These are phyloP conservation scores for Candida berthetii DNA, from an alignment of 805 yeast genomes.

Conservation along the genomic window DNA sequence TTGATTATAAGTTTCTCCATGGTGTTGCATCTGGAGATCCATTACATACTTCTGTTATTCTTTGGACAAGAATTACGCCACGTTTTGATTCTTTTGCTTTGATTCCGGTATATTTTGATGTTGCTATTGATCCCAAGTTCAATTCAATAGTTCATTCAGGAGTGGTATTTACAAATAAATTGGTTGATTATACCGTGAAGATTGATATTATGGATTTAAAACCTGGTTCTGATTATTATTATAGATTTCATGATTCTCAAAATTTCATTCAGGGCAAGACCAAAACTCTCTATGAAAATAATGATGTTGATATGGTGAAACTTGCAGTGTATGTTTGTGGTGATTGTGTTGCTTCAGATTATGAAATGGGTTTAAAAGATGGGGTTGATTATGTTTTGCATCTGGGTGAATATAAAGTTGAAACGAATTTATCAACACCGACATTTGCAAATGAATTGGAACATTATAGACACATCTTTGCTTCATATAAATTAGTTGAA, in stretches of 20 bases:
- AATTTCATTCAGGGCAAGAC: background rate
- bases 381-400: background rate
- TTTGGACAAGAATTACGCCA: constrained; percentile 1
- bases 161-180: background rate
- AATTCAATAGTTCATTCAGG: background rate
- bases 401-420: background rate
- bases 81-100: background rate
- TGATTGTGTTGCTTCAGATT: background rate
- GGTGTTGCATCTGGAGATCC: constrained; percentile 3
- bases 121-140: background rate
- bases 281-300: background rate
- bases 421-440: background rate
- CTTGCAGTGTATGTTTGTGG: background rate
- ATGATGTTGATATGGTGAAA: background rate
- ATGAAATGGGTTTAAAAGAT: background rate
- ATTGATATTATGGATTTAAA: background rate
- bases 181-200: constrained; percentile 1
- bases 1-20: background rate
- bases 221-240: background rate
- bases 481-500: background rate
- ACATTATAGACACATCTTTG: background rate
- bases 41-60: background rate
- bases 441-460: background rate
- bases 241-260: background rate
- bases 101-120: background rate